phyloP scores from a whole-genome alignment of 768 basidiomycete genomes.

The Suillus decipiens region DNA sequence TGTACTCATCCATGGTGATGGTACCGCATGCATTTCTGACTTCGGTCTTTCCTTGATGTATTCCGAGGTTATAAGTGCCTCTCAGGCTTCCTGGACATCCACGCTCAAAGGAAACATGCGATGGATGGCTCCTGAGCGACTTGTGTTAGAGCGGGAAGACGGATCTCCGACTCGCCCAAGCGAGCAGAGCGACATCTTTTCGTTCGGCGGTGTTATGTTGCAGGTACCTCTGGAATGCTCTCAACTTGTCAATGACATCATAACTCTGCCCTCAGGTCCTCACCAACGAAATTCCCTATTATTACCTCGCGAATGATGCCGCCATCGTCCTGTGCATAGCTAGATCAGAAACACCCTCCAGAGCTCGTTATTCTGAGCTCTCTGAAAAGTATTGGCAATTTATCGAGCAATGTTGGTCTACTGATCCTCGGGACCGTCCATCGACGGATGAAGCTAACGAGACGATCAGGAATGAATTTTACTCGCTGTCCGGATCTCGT shows the following conservation, averaged over 20 bases:
- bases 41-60: constrained; percentile 41
- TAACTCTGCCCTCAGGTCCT: not conserved
- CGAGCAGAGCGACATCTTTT: constrained; percentile 43
- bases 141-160: constrained; percentile 17
- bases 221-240: constrained; percentile 29
- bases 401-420: not conserved
- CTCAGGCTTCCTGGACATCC: not conserved
- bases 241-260: constrained; percentile 30
- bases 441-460: not conserved
- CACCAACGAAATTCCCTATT: not conserved
- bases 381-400: not conserved
- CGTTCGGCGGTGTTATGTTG: constrained; percentile 36
- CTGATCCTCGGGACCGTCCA: not conserved
- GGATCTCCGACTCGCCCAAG: constrained; percentile 9
- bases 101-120: constrained; percentile 37
- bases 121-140: constrained; percentile 44
- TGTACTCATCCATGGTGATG: constrained; percentile 35
- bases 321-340: not conserved
- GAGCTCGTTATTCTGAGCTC: not conserved
- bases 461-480: not conserved
- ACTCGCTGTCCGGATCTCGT: not conserved
- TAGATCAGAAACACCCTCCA: not conserved
- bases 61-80: constrained; percentile 30
- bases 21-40: constrained; percentile 37
- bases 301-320: not conserved